Evolutionary conservation across 2,329 filamentous ascomycete genomes (phyloP), one percentile per base, ranked within the genome.

Genomic region (Fusarium verticillioides): DNA sequence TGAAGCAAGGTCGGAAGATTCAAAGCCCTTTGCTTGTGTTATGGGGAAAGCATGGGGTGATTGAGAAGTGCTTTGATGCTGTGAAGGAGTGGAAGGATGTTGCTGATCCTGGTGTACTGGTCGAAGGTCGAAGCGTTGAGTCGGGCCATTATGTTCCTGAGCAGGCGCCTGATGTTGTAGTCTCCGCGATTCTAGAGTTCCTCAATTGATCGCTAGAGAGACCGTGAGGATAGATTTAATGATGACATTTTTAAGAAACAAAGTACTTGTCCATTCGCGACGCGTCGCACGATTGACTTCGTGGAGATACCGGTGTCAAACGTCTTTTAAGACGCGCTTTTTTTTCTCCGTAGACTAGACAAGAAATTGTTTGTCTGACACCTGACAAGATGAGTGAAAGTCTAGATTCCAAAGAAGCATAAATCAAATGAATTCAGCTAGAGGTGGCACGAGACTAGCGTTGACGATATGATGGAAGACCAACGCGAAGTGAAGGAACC

Each of bases 71-170:
- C 15, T 90, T 87, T 78, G 82, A 87, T 76, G 83, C 85, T 12
- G 58, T 86, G 6, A 77, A 79, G 26, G 87, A 89, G 72, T 90
- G 89, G 88, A 81, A 70, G 56, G 83, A 82, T 56, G 86, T 90
- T 19, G 77, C 80, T 15, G 80, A 78, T 10, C 73, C 79, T 3
- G 79, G 77, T 1, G 79, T 83, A 9, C 13, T 46, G 3, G 84
- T 87, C 1, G 73, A 79, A 12, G 86, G 85, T 0, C 78, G 83
- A 39, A 80, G 76, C 5, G 81, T 89, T 12, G 81, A 86, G 23
- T 83, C 85, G 21, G 84, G 86, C 0, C 85, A 87, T 74, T 87
- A 86, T 70, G 83, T 87, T 30, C 82, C 87, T 2, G 88, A 90
- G 71, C 84, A 90, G 66, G 80, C 79, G 32, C 87, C 88, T 0